Evolutionary conservation across 768 basidiomycete species (phyloP), one percentile per base, ranked within the genome.

Genomic region (Russula vinacea): DNA sequence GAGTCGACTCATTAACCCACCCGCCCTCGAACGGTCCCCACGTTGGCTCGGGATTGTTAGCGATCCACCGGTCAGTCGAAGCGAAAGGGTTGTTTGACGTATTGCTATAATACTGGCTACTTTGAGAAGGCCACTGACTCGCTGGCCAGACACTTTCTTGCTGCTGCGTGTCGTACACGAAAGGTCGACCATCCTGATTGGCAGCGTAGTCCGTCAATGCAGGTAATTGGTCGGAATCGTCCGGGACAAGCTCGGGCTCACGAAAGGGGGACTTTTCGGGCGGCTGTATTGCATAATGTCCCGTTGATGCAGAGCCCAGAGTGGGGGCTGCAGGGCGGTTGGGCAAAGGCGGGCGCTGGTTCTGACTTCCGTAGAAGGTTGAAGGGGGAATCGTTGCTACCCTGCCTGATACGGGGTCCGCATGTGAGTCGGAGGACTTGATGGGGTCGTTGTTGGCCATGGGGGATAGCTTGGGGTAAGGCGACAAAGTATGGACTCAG

Each of bases 251-350:
- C 60, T 71, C 74, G 19, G 72, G 76, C 62, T 75, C 73, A 24
- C 72, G 69, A 56, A 65, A 75, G 4, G 69, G 68, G 8, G 70
- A 66, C 69, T 67, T 47, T 62, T 73, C 60, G 50, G 73, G 70
- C 0, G 73, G 67, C n/a, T 33, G 64, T 14, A 67, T 65, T 3
- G 59, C 49, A 32, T 67, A 61, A 67, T 77, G 74, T 56, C 73
- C 71, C 50, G 79, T 79, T 57, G 76, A 70, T 16, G 76, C 58
- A 1, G 79, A 78, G 19, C 79, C 79, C 22, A 71, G 47, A 64
- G 66, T 70, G 58, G 71, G 66, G n/a, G 53, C 59, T 16, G 64
- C 72, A 19, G 71, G 73, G 9, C 77, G 70, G 42, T 71, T 71
- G 51, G 77, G 77, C 7, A 77, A 72, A 19, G 78, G 74, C 3